Percentiles rank a stretch among this genome's conserved stretches.
Evolutionary conservation across 2,329 filamentous ascomycete genomes (phyloP).

Genomic region (Pleurostoma richardsiae): DNA sequence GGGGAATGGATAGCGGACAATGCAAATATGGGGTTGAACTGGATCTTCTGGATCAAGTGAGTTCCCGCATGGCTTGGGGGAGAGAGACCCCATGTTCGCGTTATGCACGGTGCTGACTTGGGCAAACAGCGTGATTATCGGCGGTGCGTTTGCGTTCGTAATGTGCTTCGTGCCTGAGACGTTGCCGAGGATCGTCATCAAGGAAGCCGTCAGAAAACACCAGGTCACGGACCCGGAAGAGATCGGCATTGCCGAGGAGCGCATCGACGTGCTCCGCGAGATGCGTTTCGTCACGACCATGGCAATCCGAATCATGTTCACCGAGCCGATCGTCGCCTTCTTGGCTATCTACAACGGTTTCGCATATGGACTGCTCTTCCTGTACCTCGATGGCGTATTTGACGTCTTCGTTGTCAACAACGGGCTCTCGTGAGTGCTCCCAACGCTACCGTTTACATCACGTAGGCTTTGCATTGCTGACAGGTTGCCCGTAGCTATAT

Average conservation of each 20-base stretch:
- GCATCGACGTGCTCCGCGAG: constrained; percentile 28
- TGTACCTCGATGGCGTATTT: constrained; percentile 36
- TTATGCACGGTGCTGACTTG: neutral
- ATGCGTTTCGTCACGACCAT: constrained; percentile 33
- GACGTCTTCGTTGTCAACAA: constrained; percentile 36
- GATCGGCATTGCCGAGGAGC: constrained; percentile 22
- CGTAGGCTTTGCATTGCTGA: constrained; percentile 4
- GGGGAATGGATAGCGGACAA: constrained; percentile 32
- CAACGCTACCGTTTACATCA: neutral
- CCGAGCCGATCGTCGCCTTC: constrained; percentile 33
- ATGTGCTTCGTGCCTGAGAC: constrained; percentile 33
- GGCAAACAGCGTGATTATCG: constrained; percentile 25
- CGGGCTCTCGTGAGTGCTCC: constrained; percentile 23
- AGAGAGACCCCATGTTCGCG: neutral
- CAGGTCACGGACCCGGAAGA: constrained; percentile 21
- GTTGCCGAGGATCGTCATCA: constrained; percentile 30
- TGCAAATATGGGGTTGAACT: constrained; percentile 25
- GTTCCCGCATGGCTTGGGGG: constrained; percentile 1
- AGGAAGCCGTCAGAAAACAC: constrained; percentile 22
- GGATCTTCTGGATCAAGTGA: constrained; percentile 34
- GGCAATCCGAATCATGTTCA: constrained; percentile 35
- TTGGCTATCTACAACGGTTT: constrained; percentile 35
- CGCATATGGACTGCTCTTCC: constrained; percentile 33
- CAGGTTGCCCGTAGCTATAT: constrained; percentile 18
- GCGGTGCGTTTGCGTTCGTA: constrained; percentile 24